Percentiles rank a stretch among this genome's conserved stretches.
phyloP scores from a whole-genome alignment of 2,329 filamentous ascomycete species.

The Alternaria metachromatica region DNA sequence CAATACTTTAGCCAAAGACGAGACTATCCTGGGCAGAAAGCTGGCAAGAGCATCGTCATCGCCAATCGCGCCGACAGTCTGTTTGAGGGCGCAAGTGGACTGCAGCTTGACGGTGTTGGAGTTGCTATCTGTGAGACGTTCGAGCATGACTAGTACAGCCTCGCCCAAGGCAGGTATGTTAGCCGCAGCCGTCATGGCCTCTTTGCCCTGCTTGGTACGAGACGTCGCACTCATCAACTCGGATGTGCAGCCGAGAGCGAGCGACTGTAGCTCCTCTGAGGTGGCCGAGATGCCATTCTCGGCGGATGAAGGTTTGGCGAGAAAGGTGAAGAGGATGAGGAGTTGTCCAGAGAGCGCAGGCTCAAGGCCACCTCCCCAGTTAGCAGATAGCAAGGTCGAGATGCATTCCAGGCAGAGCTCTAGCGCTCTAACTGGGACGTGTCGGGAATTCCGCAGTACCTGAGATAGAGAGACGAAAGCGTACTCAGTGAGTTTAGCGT shows the following conservation, averaged over 20 bases:
- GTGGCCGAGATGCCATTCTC: slow-evolving; percentile 55
- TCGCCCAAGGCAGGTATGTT: slow-evolving; percentile 82
- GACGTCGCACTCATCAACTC: slow-evolving; percentile 69
- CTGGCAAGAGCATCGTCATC: slow-evolving; percentile 79
- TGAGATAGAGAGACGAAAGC: slow-evolving; percentile 92
- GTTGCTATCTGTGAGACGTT: slow-evolving; percentile 69
- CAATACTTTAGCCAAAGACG: slow-evolving; percentile 76
- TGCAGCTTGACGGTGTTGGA: slow-evolving; percentile 74
- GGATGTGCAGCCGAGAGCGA: slow-evolving; percentile 73
- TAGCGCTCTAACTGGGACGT: slow-evolving; percentile 72
- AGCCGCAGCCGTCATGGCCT: slow-evolving; percentile 60
- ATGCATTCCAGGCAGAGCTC: slow-evolving; percentile 81
- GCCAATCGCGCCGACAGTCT: slow-evolving; percentile 68
- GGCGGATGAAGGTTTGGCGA: slow-evolving; percentile 74
- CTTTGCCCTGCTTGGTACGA: slow-evolving; percentile 56
- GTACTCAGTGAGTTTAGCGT: slow-evolving; percentile 89
- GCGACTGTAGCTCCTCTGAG: slow-evolving; percentile 76
- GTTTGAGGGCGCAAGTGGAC: slow-evolving; percentile 69
- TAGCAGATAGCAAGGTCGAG: slow-evolving; percentile 73
- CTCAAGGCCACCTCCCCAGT: slow-evolving; percentile 78
- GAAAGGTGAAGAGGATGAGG: slow-evolving; percentile 81
- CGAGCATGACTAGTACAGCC: slow-evolving; percentile 78
- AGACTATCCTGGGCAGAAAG: slow-evolving; percentile 88
- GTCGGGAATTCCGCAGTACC: slow-evolving; percentile 77
- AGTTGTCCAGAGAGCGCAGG: slow-evolving; percentile 81